These are phyloP conservation scores for Wickerhamiella allomyrinae DNA, from an alignment of 805 yeast genomes.

Conservation along the genomic window DNA sequence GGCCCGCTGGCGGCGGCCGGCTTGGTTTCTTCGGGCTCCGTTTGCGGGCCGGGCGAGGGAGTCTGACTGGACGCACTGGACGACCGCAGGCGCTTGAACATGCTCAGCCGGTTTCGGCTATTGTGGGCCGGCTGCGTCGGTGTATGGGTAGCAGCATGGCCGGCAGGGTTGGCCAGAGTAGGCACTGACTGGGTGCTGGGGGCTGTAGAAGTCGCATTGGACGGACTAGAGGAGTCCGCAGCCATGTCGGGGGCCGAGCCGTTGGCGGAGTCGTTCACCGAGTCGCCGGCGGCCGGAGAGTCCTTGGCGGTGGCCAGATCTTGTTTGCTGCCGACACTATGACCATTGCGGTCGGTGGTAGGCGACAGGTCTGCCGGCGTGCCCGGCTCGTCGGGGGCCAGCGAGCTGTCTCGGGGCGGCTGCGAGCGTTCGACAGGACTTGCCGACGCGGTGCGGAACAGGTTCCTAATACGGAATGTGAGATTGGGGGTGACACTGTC, in stretches of 20 bases:
- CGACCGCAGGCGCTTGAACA: conserved; percentile 5
- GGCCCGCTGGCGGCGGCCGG: neutral
- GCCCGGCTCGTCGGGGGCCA: neutral
- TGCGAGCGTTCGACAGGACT: neutral
- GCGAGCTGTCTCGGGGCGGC: neutral
- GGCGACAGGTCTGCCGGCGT: no score
- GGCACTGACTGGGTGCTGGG: no score
- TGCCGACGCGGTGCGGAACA: conserved; percentile 6
- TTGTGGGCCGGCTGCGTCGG: neutral
- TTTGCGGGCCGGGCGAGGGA: neutral
- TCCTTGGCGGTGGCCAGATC: no score
- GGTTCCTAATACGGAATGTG: conserved; percentile 7
- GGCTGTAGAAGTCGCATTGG: no score
- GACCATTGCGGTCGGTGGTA: no score
- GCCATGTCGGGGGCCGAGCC: no score
- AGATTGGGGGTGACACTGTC: neutral
- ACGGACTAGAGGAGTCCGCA: no score
- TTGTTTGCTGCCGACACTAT: no score
- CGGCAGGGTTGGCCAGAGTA: no score
- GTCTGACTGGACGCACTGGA: neutral
- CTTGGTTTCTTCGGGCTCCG: neutral
- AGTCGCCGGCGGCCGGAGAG: no score
- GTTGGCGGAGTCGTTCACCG: no score
- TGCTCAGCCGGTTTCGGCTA: neutral
- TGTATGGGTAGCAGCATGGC: no score